phyloP scores from a whole-genome alignment of 352 stramenopile species.

The Pythium insidiosum region DNA sequence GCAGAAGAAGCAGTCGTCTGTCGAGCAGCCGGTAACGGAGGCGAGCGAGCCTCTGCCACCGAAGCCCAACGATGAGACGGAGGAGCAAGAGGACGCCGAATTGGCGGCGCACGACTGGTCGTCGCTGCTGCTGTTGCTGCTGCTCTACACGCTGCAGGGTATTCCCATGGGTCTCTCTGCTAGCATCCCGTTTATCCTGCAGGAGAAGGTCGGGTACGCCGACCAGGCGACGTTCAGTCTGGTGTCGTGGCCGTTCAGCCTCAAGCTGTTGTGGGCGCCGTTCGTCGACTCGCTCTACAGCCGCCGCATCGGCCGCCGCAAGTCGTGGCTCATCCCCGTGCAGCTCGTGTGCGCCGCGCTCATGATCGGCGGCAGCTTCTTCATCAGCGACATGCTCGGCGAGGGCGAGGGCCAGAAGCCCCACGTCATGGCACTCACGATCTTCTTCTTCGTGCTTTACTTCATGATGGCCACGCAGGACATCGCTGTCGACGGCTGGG shows the following conservation, averaged over 20 bases:
- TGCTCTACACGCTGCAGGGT: conserved; percentile 98
- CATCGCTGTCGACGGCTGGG: conserved; percentile 99
- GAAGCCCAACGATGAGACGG: conserved; percentile 2
- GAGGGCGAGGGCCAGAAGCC: conserved; percentile 72
- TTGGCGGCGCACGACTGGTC: conserved; percentile 50
- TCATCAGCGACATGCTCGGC: conserved; percentile 82
- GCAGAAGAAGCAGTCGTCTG: background rate
- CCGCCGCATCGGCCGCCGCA: conserved; percentile 87
- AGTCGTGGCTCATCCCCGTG: conserved; percentile 97
- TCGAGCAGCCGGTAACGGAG: background rate
- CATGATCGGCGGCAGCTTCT: conserved; percentile 89
- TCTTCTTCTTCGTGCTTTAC: conserved; percentile 97
- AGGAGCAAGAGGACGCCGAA: conserved; percentile 19
- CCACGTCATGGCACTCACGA: conserved; percentile 91
- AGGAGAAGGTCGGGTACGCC: conserved; percentile 96
- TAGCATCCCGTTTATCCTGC: conserved; percentile 97
- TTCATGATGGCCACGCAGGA: conserved; percentile 99
- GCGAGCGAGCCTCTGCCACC: background rate
- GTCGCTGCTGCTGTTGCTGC: conserved; percentile 90
- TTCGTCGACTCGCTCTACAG: conserved; percentile 95
- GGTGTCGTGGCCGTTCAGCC: conserved; percentile 97
- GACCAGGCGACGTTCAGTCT: conserved; percentile 98
- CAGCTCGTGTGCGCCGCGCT: conserved; percentile 94
- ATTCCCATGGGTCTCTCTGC: conserved; percentile 98
- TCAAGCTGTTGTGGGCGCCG: conserved; percentile 99